Evolutionary conservation across 371 early-diverging fungal genomes (phyloP), one percentile per base, ranked within the genome.

Genomic region (Rhizopus stolonifer): DNA sequence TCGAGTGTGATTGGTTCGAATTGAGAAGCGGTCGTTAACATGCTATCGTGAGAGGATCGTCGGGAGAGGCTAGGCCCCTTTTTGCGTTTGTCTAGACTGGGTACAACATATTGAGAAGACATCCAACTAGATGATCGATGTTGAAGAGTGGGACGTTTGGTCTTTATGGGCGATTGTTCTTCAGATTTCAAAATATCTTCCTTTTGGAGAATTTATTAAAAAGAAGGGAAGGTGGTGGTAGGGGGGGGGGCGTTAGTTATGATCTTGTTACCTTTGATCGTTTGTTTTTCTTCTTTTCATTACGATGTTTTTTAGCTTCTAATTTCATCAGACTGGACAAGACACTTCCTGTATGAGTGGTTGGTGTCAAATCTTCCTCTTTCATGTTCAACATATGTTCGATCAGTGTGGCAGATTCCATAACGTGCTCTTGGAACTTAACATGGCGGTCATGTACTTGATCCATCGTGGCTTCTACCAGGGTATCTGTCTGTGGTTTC

Each of bases 1-100:
- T 83, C 83, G 0, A 70, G 46, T 0, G 79, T 73, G 31, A 77
- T 77, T 2, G 74, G 74, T 22, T 72, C 73, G 34, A 71, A 71
- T 42, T 73, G 74, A 2, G 77, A 77, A 2, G 73, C 77, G 7
- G 77, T 77, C 0, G 77, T 77, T 19, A 70, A 43, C 65, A 71
- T 69, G 49, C 73, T 72, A 21, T 77, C 77, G 21, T 53, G 52
- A 0, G 69, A 68, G 3, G 58, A 51, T 4, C 77, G 60, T 10
- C 77, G 61, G 1, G 77, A 77, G 6, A 60, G 22, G 0, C 62
- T 42, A 0, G 61, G 63, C 0, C 54, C n/a, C 8, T 59, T 63
- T 15, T 72, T 72, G 6, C 49, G 52, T 42, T 76, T 72, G 18
- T 69, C 64, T 10, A 77, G 49, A 31, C 72, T 65, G 19, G 77